Conservation (phyloP, 495 filamentous ascomycete genomes). For the Penicillium flavigenum region DNA sequence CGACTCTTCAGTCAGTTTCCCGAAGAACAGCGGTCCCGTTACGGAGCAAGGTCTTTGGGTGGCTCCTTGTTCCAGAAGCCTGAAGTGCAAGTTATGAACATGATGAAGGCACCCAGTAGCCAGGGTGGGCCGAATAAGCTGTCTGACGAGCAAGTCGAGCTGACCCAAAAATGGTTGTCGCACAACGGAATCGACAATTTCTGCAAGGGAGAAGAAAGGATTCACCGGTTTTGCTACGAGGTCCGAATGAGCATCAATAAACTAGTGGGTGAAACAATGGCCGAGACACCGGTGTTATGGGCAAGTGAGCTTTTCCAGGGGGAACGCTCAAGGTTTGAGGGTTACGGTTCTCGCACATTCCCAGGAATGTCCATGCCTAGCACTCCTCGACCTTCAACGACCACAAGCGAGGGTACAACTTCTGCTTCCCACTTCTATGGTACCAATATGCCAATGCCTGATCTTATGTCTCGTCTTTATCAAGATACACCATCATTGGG, state of each 20-base stretch:
- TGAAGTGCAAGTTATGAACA: conserved; percentile 82
- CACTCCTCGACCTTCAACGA: conserved; percentile 50
- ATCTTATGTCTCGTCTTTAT: conserved; percentile 40
- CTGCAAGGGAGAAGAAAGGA: conserved; percentile 91
- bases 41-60: conserved; percentile 47
- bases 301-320: conserved; percentile 83
- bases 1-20: conserved; percentile 41
- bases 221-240: conserved; percentile 91
- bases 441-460: conserved; percentile 39
- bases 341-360: conserved; percentile 49
- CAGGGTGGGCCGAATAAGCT: conserved; percentile 93
- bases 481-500: conserved; percentile 40
- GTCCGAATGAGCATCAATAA: conserved; percentile 84
- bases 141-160: conserved; percentile 90
- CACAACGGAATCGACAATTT: conserved; percentile 86
- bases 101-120: conserved; percentile 77
- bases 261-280: conserved; percentile 80
- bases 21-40: conserved; percentile 49
- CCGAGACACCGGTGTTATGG: conserved; percentile 88
- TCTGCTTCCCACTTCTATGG: conserved; percentile 32
- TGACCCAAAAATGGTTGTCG: conserved; percentile 80
- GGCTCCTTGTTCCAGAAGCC: conserved; percentile 76
- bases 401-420: conserved; percentile 51
- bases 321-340: conserved; percentile 75
- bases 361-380: conserved; percentile 45